Evolutionary conservation across 1,139 yeast genomes (phyloP).

Genomic region (Suhomyces taliae): DNA sequence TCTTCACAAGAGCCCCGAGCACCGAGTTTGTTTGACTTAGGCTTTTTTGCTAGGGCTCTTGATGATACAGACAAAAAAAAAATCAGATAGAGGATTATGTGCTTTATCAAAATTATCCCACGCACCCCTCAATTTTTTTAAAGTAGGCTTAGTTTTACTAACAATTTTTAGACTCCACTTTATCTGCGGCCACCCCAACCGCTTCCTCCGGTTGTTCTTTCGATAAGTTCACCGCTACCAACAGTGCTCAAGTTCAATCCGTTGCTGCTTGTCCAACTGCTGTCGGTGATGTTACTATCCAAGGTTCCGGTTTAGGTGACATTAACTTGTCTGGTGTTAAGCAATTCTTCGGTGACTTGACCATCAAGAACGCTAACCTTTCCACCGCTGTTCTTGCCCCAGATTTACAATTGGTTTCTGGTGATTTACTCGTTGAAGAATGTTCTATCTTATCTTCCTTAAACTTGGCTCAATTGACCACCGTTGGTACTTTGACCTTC

Average conservation of each 20-base stretch:
- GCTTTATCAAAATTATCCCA: too few species aligned
- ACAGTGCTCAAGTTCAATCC: slow-evolving; percentile 73
- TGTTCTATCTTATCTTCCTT: slow-evolving; percentile 69
- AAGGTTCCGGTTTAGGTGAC: slow-evolving; percentile 56
- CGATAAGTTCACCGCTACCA: slow-evolving; percentile 62
- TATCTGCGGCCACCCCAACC: slow-evolving; percentile 50
- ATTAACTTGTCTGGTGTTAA: slow-evolving; percentile 60
- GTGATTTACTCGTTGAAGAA: slow-evolving; percentile 58
- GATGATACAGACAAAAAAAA: too few species aligned
- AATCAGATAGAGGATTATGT: too few species aligned
- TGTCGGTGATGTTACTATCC: slow-evolving; percentile 72
- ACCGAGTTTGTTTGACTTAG: background rate
- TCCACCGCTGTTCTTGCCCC: slow-evolving; percentile 75
- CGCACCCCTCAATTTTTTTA: too few species aligned
- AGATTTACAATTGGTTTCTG: slow-evolving; percentile 70
- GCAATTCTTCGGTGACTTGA: slow-evolving; percentile 74
- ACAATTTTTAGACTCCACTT: slow-evolving; percentile 41
- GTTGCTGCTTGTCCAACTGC: slow-evolving; percentile 76
- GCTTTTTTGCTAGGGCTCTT: too few species aligned
- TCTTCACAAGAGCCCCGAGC: background rate
- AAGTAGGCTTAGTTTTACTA: slow-evolving; percentile 12
- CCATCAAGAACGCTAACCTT: slow-evolving; percentile 61
- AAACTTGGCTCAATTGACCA: slow-evolving; percentile 74
- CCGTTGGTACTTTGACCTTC: slow-evolving; percentile 78
- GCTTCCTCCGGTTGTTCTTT: slow-evolving; percentile 59